These are phyloP conservation scores for Endocalyx cinctus DNA, from an alignment of 2,329 filamentous ascomycete genomes.

Conservation along the genomic window DNA sequence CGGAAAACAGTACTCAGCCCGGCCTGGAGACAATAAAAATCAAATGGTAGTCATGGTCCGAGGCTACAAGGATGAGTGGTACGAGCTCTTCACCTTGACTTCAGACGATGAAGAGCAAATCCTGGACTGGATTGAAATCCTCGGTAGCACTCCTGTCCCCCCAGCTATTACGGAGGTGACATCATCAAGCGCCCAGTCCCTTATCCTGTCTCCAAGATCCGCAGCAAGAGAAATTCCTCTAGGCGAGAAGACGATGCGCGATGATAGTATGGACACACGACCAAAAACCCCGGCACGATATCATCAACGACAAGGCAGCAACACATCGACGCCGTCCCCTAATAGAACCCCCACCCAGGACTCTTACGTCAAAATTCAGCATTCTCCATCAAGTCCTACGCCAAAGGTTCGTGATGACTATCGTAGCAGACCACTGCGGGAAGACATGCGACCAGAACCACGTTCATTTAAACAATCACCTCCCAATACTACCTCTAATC, in stretches of 20 bases:
- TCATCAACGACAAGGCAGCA: conserved; percentile 33
- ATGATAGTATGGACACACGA: conserved; percentile 9
- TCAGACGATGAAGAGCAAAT: conserved; percentile 74
- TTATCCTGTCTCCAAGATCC: conserved; percentile 17
- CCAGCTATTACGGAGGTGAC: conserved; percentile 34
- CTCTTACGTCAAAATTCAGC: conserved; percentile 19
- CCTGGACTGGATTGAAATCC: conserved; percentile 81
- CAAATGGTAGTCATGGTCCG: conserved; percentile 86
- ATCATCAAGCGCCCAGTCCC: conserved; percentile 19
- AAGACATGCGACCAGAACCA: conserved; percentile 35
- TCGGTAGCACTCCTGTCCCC: conserved; percentile 51
- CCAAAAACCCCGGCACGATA: conserved; percentile 22
- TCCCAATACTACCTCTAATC: conserved; percentile 28
- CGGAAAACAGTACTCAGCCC: conserved; percentile 68
- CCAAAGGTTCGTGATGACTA: conserved; percentile 8
- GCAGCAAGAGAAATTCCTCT: conserved; percentile 32
- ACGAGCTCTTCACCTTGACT: conserved; percentile 74
- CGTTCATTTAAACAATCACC: conserved; percentile 28
- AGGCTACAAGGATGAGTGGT: conserved; percentile 71
- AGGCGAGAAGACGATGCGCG: conserved; percentile 30
- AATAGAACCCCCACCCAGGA: conserved; percentile 36
- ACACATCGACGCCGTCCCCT: conserved; percentile 22
- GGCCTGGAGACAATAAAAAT: conserved; percentile 63
- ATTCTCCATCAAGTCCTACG: conserved; percentile 9
- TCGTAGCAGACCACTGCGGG: conserved; percentile 24